These are phyloP conservation scores for Helicosporidium sp. DNA, from an alignment of 139 green algal genomes.

Conservation along the genomic window DNA sequence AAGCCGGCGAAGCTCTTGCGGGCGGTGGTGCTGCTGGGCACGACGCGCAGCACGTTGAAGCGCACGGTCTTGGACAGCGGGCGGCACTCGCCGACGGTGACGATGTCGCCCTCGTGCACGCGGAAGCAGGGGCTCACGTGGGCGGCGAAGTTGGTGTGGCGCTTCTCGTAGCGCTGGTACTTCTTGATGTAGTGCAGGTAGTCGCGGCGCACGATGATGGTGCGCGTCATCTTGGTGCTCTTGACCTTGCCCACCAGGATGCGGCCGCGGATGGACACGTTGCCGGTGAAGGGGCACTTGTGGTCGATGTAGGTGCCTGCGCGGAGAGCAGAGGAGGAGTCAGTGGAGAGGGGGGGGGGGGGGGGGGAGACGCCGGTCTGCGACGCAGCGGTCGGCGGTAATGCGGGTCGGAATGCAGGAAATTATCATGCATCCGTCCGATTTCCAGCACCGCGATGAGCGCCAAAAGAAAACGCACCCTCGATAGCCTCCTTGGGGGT, in stretches of 20 bases:
- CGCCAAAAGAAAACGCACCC: slow-evolving; percentile 40
- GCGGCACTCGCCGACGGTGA: slow-evolving; percentile 90
- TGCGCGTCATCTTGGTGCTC: slow-evolving; percentile 93
- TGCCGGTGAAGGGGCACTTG: slow-evolving; percentile 99
- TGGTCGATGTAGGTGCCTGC: slow-evolving; percentile 98
- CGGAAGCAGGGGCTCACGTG: slow-evolving; percentile 94
- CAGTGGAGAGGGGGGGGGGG: not conserved
- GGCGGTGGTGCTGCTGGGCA: slow-evolving; percentile 39
- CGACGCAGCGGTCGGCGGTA: too few relatives aligned
- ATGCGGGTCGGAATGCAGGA: too few relatives aligned
- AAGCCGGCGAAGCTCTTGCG: slow-evolving; percentile 65
- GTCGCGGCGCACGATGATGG: slow-evolving; percentile 86
- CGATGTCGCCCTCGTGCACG: slow-evolving; percentile 75
- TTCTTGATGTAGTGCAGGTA: slow-evolving; percentile 98
- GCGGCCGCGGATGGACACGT: slow-evolving; percentile 88
- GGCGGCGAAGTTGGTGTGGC: slow-evolving; percentile 84
- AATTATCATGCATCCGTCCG: too few relatives aligned
- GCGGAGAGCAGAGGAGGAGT: not conserved
- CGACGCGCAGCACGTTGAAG: slow-evolving; percentile 95
- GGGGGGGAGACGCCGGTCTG: too few relatives aligned
- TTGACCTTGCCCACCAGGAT: slow-evolving; percentile 82
- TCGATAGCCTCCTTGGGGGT: slow-evolving; percentile 94
- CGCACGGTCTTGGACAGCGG: slow-evolving; percentile 96
- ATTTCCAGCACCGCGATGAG: too few relatives aligned
- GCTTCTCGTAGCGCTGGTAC: slow-evolving; percentile 97